Percentiles rank a stretch among this genome's conserved stretches.
Conservation (phyloP, 2,329 filamentous ascomycete genomes). For the Grosmannia serpens region DNA sequence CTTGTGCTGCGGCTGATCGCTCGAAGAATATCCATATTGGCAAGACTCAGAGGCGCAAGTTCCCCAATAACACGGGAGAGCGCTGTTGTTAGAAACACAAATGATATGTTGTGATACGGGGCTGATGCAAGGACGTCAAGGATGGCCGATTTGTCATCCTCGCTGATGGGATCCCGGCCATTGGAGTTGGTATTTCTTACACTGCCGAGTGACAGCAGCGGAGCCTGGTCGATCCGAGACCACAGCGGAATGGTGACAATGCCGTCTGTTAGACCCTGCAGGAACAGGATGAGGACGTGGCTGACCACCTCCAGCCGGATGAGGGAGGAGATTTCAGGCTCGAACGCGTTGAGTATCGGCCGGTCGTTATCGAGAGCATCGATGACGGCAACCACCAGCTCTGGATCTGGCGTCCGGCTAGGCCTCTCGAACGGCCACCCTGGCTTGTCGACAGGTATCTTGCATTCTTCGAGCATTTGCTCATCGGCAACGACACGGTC, state of each 20-base stretch:
- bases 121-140: constrained; percentile 63
- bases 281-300: constrained; percentile 62
- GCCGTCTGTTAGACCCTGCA: constrained; percentile 65
- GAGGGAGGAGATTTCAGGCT: constrained; percentile 48
- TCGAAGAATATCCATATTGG: constrained; percentile 24
- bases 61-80: constrained; percentile 44
- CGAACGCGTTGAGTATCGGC: constrained; percentile 49
- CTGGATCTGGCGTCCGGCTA: background rate
- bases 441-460: constrained; percentile 36
- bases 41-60: constrained; percentile 28
- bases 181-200: constrained; percentile 19
- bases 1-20: constrained; percentile 1
- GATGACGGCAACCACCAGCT: constrained; percentile 24
- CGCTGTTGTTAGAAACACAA: constrained; percentile 76
- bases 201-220: constrained; percentile 15
- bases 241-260: constrained; percentile 62
- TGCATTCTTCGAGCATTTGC: constrained; percentile 45
- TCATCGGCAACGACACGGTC: constrained; percentile 49
- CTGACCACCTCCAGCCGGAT: constrained; percentile 65
- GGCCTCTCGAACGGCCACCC: constrained; percentile 46
- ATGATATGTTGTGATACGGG: constrained; percentile 76
- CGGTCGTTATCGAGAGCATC: constrained; percentile 64
- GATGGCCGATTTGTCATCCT: constrained; percentile 40
- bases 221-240: constrained; percentile 51
- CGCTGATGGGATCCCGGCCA: constrained; percentile 12